These are phyloP conservation scores for Sarocladiaceae sp. DNA, from an alignment of 2,329 filamentous ascomycete species.

Conservation along the genomic window DNA sequence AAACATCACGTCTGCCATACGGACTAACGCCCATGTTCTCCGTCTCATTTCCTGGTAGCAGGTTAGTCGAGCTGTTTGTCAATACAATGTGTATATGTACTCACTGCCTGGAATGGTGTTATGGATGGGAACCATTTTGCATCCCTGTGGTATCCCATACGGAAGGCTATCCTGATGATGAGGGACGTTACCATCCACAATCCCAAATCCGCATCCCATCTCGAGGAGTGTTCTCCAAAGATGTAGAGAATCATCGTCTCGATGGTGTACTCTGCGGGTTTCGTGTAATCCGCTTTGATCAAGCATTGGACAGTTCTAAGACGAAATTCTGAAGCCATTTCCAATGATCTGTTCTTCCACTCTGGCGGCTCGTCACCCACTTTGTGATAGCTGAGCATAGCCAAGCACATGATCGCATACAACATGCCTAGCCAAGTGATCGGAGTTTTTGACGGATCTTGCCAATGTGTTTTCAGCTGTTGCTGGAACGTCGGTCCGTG, in stretches of 20 bases:
- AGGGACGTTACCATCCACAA: conserved; percentile 55
- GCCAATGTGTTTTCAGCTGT: conserved; percentile 63
- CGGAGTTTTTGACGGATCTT: conserved; percentile 66
- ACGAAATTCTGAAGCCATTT: conserved; percentile 61
- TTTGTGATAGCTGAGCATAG: conserved; percentile 74
- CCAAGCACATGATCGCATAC: conserved; percentile 72
- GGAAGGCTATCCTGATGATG: conserved; percentile 54
- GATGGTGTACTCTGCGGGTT: conserved; percentile 69
- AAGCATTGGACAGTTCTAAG: conserved; percentile 74
- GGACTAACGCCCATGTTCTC: conserved; percentile 65
- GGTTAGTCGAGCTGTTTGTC: neutral
- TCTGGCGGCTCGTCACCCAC: conserved; percentile 77
- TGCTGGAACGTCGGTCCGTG: conserved; percentile 83
- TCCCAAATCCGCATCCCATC: conserved; percentile 69
- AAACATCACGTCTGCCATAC: conserved; percentile 71
- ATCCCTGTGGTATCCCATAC: conserved; percentile 77
- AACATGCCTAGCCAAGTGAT: conserved; percentile 76
- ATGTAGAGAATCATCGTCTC: conserved; percentile 74
- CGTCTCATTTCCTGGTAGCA: conserved; percentile 61
- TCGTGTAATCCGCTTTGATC: conserved; percentile 71
- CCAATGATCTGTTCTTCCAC: conserved; percentile 63
- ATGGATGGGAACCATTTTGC: conserved; percentile 69
- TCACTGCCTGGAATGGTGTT: conserved; percentile 65
- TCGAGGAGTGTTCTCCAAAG: conserved; percentile 69
- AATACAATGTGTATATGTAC: conserved; percentile 18